Conservation (phyloP, 1,284 basidiomycete genomes). For the Cryptococcus wingfieldii region DNA sequence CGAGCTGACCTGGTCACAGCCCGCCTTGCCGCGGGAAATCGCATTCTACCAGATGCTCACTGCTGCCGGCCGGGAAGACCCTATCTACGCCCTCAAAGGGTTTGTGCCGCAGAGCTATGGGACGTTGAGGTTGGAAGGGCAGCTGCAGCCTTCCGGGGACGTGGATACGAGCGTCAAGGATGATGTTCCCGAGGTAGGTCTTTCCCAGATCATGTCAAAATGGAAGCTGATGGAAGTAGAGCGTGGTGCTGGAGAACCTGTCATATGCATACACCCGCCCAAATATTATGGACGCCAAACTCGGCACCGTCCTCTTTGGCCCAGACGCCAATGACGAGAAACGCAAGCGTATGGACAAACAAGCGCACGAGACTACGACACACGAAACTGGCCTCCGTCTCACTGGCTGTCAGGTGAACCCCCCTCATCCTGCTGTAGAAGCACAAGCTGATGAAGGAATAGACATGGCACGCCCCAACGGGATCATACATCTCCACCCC, state of each 20-base stretch:
- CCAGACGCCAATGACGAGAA: constrained; percentile 67
- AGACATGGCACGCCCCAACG: constrained; percentile 69
- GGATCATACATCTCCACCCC: constrained; percentile 59
- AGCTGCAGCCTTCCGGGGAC: constrained; percentile 47
- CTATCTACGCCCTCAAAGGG: constrained; percentile 41
- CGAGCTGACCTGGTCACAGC: constrained; percentile 31
- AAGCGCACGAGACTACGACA: constrained; percentile 68
- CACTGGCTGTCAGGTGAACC: constrained; percentile 88
- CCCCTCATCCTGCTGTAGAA: neutral
- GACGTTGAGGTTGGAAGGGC: constrained; percentile 64
- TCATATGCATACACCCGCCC: constrained; percentile 68
- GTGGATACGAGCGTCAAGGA: constrained; percentile 13
- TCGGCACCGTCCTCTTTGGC: constrained; percentile 74
- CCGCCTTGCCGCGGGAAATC: constrained; percentile 66
- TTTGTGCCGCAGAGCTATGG: constrained; percentile 73
- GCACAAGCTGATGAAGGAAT: neutral
- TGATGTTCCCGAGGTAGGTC: constrained; percentile 28
- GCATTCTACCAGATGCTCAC: constrained; percentile 71
- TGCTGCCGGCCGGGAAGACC: constrained; percentile 25
- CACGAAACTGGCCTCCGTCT: constrained; percentile 70
- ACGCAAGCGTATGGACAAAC: constrained; percentile 67
- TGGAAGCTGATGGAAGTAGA: constrained; percentile 46
- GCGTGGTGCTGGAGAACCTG: constrained; percentile 83
- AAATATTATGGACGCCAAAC: constrained; percentile 85
- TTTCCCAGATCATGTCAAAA: neutral